Evolutionary conservation across 106 monocot genomes (phyloP).

Genomic region (Platanthera zijinensis): DNA sequence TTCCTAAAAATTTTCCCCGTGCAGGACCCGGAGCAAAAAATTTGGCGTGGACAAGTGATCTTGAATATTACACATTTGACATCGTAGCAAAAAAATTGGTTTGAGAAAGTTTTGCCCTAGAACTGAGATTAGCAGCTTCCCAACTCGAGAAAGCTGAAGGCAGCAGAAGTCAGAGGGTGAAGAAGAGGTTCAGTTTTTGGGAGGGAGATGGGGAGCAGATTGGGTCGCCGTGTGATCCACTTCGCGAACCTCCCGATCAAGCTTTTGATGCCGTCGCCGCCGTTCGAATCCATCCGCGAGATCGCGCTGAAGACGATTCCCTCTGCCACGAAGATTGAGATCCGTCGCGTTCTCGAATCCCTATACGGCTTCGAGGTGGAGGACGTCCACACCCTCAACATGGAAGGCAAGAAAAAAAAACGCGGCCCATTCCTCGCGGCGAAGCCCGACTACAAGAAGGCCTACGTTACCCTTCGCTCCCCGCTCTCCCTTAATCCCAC

Average conservation of each 20-base stretch:
- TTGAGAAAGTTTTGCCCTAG: no score
- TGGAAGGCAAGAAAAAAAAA: constrained; percentile 97
- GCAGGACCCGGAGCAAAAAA: no score
- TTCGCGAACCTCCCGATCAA: constrained; percentile 94
- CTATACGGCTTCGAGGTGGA: constrained; percentile 94
- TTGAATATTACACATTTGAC: no score
- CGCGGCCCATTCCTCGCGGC: constrained; percentile 65
- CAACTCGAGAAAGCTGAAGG: no score
- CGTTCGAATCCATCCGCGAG: constrained; percentile 69
- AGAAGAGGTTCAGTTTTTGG: background rate
- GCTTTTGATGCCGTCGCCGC: constrained; percentile 63
- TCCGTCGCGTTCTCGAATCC: constrained; percentile 88
- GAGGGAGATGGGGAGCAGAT: constrained; percentile 70
- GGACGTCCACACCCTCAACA: constrained; percentile 90
- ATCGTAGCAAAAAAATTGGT: no score
- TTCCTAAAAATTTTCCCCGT: no score
- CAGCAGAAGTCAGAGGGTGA: background rate
- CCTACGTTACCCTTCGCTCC: constrained; percentile 74
- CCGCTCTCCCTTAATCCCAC: constrained; percentile 66
- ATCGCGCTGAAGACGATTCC: constrained; percentile 92
- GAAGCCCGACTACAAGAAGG: constrained; percentile 99
- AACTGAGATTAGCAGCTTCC: background rate
- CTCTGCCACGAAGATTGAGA: constrained; percentile 96
- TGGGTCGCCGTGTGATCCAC: constrained; percentile 86
- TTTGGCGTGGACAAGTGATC: no score